Percentiles rank a stretch among this genome's conserved stretches.
phyloP scores from a whole-genome alignment of 2,329 filamentous ascomycete species.

The Exserohilum turcica region DNA sequence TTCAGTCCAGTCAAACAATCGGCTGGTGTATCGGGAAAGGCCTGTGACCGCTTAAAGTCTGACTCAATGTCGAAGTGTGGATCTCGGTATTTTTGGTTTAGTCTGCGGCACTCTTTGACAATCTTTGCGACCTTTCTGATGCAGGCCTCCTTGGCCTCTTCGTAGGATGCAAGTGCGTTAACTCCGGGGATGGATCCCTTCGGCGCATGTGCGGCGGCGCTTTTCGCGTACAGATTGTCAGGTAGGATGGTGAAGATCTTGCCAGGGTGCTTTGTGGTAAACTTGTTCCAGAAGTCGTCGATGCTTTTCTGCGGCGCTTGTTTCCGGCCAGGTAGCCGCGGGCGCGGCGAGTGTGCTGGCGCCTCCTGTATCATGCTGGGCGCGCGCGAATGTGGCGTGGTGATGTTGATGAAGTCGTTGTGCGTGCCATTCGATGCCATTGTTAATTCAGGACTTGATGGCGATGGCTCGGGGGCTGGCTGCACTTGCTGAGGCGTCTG shows the following conservation, averaged over 20 bases:
- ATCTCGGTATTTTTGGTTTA: constrained; percentile 86
- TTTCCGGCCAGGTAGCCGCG: constrained; percentile 48
- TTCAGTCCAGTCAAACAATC: constrained; percentile 60
- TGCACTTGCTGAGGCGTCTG: constrained; percentile 20
- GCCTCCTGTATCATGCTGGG: constrained; percentile 44
- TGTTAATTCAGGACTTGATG: constrained; percentile 26
- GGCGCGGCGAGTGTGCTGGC: constrained; percentile 20
- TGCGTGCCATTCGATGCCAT: constrained; percentile 47
- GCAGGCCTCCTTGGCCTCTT: constrained; percentile 73
- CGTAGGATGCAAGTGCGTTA: constrained; percentile 69
- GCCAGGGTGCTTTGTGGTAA: constrained; percentile 70
- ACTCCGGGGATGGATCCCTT: constrained; percentile 63
- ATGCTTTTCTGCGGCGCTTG: constrained; percentile 69
- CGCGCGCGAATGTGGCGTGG: constrained; percentile 42
- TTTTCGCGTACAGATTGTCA: constrained; percentile 67
- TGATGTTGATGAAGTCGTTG: constrained; percentile 46
- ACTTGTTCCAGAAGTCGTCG: constrained; percentile 74
- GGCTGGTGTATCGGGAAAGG: constrained; percentile 38
- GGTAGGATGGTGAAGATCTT: constrained; percentile 75
- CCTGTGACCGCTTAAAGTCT: constrained; percentile 64
- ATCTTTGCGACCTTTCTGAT: constrained; percentile 64
- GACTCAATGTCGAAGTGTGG: constrained; percentile 85
- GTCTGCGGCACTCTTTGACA: constrained; percentile 67
- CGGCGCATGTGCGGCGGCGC: constrained; percentile 61
- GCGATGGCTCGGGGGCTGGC: constrained; percentile 24